Evolutionary conservation across 805 yeast species (phyloP), one percentile per base, ranked within the genome.

Genomic region (Scheffersomyces coipomensis): DNA sequence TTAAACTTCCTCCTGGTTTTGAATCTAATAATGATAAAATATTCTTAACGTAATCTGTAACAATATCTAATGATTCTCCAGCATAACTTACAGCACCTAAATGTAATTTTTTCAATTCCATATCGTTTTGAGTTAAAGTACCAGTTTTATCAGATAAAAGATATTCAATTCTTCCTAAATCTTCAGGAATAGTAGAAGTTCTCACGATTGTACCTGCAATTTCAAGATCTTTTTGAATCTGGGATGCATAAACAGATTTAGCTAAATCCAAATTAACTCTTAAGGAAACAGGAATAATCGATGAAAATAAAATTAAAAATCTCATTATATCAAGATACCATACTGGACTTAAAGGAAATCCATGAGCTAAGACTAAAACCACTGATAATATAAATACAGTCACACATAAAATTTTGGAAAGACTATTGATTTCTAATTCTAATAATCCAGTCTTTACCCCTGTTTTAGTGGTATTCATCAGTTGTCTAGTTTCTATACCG

Each of bases 101-200:
- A 58, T 95, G 98, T 32, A 93, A 70, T 59, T 90, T 91, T 51
- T 88, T 88, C 76, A 93, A 69, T 55, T 88, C 96, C 99, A 93
- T 93, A 57, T 95, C 99, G 59, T 93, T 93, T 60, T 91, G 97
- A 4, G 99, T 93, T 48, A 93, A 74, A 1, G 99, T 93, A 27
- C 99, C 99, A 0, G 99, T 93, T 55, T 93, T 93, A 62, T 93
- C 99, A 46, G 90, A 83, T 33, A 93, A 71, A 40, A 93, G 64
- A 59, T 93, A 93, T 62, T 93, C 98, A 32, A 93, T 86, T 50
- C 99, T 75, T 19, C 99, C 99, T 47, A 93, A 71, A 64, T 93
- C 99, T 62, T 93, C 99, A 1, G 99, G 99, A 33, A 93, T 93
- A 0, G 99, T 95, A 40, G 97, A 88, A 1, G 99, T 93, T 56